These are phyloP conservation scores for Rhazya stricta DNA, from an alignment of 257 asterid genomes.

Conservation along the genomic window DNA sequence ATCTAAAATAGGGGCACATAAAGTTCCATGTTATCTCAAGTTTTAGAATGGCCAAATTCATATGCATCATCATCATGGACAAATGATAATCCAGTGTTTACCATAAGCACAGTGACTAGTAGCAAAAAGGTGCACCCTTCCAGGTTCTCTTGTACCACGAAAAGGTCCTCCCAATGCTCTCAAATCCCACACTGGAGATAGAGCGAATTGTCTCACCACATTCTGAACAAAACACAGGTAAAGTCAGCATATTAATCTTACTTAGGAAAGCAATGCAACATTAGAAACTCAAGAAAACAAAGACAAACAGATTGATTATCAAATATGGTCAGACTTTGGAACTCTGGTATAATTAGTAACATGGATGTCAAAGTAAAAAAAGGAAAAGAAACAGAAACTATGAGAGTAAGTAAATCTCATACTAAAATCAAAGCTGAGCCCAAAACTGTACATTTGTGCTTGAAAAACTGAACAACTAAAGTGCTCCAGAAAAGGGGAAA, in stretches of 20 bases:
- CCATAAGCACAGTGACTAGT: neutral
- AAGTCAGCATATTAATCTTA: neutral
- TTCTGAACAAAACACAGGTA: neutral
- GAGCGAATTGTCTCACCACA: neutral
- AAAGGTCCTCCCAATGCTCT: neutral
- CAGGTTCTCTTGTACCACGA: neutral
- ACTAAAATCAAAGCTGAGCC: neutral
- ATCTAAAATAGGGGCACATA: neutral
- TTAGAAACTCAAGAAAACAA: neutral
- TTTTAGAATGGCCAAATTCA: neutral
- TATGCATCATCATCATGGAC: neutral
- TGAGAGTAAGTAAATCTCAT: neutral
- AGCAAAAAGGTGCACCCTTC: neutral
- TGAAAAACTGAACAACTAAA: neutral
- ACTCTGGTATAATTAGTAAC: neutral
- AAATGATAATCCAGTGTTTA: neutral
- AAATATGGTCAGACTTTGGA: neutral
- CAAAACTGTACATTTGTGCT: neutral
- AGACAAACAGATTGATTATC: neutral
- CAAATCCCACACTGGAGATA: neutral
- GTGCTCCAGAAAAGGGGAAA: neutral
- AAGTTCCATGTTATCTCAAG: neutral
- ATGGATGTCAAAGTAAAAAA: neutral
- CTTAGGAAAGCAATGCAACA: neutral
- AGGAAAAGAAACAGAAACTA: neutral